Conservation (phyloP, 768 basidiomycete species). For the Naganishia onofrii region DNA sequence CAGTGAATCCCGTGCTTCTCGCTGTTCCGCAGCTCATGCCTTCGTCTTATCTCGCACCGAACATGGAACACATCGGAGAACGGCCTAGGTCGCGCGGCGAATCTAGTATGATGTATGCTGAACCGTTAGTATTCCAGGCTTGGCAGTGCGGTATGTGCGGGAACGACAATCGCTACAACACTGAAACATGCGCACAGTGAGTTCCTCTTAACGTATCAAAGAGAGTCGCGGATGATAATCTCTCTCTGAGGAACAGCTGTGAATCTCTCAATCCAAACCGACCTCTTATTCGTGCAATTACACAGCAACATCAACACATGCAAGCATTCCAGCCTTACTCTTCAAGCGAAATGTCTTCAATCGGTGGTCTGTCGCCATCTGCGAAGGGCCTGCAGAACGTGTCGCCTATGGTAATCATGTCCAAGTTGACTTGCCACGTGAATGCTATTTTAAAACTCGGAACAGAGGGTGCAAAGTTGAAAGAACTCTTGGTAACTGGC, state of each 20-base stretch:
- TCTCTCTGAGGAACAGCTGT: not conserved
- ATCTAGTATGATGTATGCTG: not conserved
- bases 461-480: constrained; percentile 24
- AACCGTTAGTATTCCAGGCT: constrained; percentile 1
- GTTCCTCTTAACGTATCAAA: not conserved
- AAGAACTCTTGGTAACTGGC: constrained; percentile 29
- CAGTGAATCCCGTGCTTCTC: constrained; percentile 1
- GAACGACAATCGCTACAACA: constrained; percentile 7
- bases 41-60: not conserved
- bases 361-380: not conserved
- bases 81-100: not conserved
- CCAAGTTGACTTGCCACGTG: constrained; percentile 26
- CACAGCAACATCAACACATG: constrained; percentile 19
- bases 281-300: constrained; percentile 20
- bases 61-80: not conserved
- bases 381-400: constrained; percentile 1
- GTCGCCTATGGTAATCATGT: constrained; percentile 26
- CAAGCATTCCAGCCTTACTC: constrained; percentile 12
- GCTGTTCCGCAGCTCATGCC: constrained; percentile 1
- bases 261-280: constrained; percentile 21
- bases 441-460: constrained; percentile 22
- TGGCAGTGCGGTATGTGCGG: constrained; percentile 9
- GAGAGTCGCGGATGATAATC: not conserved
- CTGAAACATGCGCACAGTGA: constrained; percentile 20
- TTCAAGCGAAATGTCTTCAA: not conserved